phyloP scores from a whole-genome alignment of 192 early-diverging fungal species.

The Podila clonocystis region DNA sequence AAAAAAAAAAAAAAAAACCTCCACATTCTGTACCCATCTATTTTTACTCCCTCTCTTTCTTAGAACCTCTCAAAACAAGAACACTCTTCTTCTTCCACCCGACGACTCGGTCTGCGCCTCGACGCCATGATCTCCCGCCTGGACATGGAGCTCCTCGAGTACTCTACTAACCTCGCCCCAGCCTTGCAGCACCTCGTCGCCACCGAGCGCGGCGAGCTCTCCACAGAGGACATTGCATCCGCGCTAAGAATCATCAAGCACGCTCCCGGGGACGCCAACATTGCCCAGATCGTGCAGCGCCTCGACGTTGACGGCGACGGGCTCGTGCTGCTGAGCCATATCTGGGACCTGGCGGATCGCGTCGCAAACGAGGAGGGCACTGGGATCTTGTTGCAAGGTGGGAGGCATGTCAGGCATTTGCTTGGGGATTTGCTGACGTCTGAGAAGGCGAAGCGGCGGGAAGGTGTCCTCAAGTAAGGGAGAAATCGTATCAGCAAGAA shows the following conservation, averaged over 20 bases:
- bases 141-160: conserved; percentile 69
- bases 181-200: conserved; percentile 67
- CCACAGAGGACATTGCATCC: conserved; percentile 67
- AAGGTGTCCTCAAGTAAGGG: conserved; percentile 15
- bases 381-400: conserved; percentile 54
- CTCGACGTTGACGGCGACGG: conserved; percentile 75
- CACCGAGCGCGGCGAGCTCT: conserved; percentile 68
- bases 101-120: conserved; percentile 65
- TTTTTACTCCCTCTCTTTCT: not conserved
- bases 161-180: conserved; percentile 60
- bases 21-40: not conserved
- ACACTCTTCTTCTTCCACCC: conserved; percentile 49
- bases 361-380: conserved; percentile 65
- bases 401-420: conserved; percentile 1
- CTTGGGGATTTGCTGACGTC: no score
- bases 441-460: conserved; percentile 13
- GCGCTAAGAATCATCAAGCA: conserved; percentile 69
- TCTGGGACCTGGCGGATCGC: conserved; percentile 55
- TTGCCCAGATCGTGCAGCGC: conserved; percentile 74
- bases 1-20: no score
- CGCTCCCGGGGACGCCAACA: conserved; percentile 67
- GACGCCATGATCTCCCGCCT: conserved; percentile 79
- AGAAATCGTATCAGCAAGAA: no score
- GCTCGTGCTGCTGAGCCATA: conserved; percentile 65
- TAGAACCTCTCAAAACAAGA: conserved; percentile 53